Base-by-base conservation (phyloP, 192 early-diverging fungal species). In the Coemansia sp. region DNA sequence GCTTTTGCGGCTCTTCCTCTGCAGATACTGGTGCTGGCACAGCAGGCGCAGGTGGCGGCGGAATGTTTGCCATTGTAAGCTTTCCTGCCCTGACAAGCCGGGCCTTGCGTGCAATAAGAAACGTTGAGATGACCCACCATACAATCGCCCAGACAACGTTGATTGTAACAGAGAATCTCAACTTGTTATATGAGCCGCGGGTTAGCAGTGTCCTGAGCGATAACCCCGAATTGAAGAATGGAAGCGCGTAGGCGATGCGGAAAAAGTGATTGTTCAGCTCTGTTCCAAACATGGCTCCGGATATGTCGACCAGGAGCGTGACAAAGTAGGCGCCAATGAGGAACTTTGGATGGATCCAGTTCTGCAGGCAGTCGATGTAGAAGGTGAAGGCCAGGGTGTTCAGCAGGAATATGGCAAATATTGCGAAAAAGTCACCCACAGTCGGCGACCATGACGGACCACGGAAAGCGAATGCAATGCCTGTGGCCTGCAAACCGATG, bases 241-340 rank as follows among this genome's bases (percentile, higher is more conserved):
- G 78, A 44, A 65, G 44, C 6, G 78, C 78, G n/a, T 72, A 75
- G 20, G 29, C 36, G 41, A 74, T 72, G 20, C 72, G 68, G 73
- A 81, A 81, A 55, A 81, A 81, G 55, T 68, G 68, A 50, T 62
- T 71, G 65, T 75, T 81, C 27, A 81, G 54, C 58, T 81, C 78
- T 15, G 72, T 19, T 2, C 78, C 78, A 55, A 75, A 81, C 13
- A 81, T 55, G 5, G 72, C 73, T 0, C 61, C 72, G 1, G 68
- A 14, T 40, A 81, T 81, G 52, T 81, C 65, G 65, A 81, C 68
- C 23, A 75, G 68, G 48, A 81, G 34, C 19, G 62, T 64, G 6
- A 52, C 62, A 63, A 81, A 74, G 62, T 81, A 81, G 14, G 54
- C 57, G 37, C 63, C 72, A 3, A 81, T 52, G 3, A 75, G 62